Percentiles rank a stretch among this genome's conserved stretches.
Evolutionary conservation across 768 basidiomycete species (phyloP).

Genomic region (Mycena rosella): DNA sequence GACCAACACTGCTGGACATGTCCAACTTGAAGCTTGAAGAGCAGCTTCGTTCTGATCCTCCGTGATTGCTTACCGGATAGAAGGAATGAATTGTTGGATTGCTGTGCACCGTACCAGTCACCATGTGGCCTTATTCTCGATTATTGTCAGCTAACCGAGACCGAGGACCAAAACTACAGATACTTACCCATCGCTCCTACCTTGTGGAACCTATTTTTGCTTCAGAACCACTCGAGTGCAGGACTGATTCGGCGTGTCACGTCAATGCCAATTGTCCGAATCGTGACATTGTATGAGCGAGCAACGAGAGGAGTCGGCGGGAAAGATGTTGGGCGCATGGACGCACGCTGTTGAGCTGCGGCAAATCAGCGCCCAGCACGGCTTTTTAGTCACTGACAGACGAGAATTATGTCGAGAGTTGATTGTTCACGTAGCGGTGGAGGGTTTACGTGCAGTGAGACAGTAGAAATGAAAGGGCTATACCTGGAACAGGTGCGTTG

Average conservation of each 20-base stretch:
- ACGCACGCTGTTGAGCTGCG: neutral
- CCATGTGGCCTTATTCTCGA: neutral
- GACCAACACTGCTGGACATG: neutral
- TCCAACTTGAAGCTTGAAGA: neutral
- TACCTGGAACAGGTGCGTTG: neutral
- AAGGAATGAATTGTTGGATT: no score
- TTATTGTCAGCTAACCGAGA: constrained; percentile 1
- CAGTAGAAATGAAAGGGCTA: no score
- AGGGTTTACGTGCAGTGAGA: no score
- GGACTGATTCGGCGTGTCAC: constrained; percentile 2
- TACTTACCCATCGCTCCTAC: no score
- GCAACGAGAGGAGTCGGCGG: no score
- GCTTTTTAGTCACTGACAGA: constrained; percentile 6
- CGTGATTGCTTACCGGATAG: neutral
- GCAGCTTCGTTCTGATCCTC: neutral
- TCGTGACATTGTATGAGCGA: no score
- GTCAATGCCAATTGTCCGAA: constrained; percentile 16
- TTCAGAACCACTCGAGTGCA: neutral
- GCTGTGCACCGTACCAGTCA: neutral
- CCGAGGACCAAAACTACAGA: no score
- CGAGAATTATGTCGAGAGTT: neutral
- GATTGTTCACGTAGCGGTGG: neutral
- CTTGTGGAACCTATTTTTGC: neutral
- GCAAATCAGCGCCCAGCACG: constrained; percentile 20
- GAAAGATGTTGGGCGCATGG: no score